Evolutionary conservation across 1,139 yeast genomes (phyloP).

Genomic region (Kodamaea derodonti): DNA sequence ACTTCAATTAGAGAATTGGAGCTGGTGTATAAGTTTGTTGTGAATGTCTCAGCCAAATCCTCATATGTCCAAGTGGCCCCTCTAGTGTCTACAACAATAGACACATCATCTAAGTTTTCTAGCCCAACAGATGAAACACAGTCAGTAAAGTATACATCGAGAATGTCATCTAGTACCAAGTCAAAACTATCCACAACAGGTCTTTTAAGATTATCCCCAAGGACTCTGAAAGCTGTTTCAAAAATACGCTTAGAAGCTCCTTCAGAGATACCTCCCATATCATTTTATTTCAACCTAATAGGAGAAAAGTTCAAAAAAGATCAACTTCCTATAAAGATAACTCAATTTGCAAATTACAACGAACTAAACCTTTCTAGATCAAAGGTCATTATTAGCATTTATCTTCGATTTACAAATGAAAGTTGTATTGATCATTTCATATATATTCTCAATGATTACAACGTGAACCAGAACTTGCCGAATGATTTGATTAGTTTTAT

Average conservation of each 20-base stretch:
- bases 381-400: slow-evolving; percentile 5
- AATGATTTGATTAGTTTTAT: slow-evolving; percentile 8
- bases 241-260: too few species aligned
- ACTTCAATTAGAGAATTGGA: background rate
- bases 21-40: background rate
- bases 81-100: too few species aligned
- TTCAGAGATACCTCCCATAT: background rate
- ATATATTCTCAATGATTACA: slow-evolving; percentile 11
- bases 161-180: too few species aligned
- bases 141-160: too few species aligned
- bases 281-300: background rate
- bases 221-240: too few species aligned
- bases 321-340: slow-evolving; percentile 9
- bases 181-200: too few species aligned
- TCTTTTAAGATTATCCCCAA: too few species aligned
- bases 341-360: slow-evolving; percentile 10
- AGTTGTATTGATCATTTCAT: slow-evolving; percentile 8
- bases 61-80: background rate
- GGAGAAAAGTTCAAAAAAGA: slow-evolving; percentile 2
- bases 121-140: too few species aligned
- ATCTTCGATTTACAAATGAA: background rate
- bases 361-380: slow-evolving; percentile 8
- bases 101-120: too few species aligned
- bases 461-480: slow-evolving; percentile 9
- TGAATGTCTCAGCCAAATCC: background rate